A percentile compares a stretch with the other conserved stretches of the same genome.
phyloP scores from a whole-genome alignment of 306 rosid species.

The Pueraria montana region DNA sequence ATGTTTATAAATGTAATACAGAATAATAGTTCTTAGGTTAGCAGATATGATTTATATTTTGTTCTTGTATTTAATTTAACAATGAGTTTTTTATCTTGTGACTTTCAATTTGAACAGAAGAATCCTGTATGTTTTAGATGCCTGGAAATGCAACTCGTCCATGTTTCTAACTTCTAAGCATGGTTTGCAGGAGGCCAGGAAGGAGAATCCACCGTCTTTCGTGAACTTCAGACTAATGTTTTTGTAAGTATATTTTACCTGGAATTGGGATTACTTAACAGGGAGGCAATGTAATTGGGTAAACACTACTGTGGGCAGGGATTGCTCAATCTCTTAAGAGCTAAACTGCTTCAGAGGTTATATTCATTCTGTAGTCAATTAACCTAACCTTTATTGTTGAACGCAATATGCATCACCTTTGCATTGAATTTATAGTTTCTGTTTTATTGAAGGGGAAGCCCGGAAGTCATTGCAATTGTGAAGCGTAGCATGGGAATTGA shows the following conservation, averaged over 20 bases:
- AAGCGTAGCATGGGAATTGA: constrained; percentile 39
- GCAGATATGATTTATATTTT: background rate
- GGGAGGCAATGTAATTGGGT: background rate
- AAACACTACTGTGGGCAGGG: background rate
- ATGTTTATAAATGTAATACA: background rate
- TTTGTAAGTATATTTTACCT: constrained; percentile 19
- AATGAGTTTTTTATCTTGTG: background rate
- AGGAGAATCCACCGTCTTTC: constrained; percentile 16
- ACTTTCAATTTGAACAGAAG: constrained; percentile 29
- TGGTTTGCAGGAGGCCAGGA: constrained; percentile 32
- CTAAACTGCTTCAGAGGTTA: constrained; percentile 6
- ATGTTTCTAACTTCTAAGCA: constrained; percentile 37
- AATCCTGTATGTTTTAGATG: constrained; percentile 11
- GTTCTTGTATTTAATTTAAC: background rate
- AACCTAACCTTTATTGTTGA: background rate
- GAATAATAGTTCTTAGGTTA: background rate
- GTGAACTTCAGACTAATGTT: constrained; percentile 3
- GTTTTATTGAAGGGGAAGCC: constrained; percentile 21
- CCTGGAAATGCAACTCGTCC: constrained; percentile 33
- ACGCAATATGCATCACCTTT: background rate
- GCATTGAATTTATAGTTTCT: constrained; percentile 4
- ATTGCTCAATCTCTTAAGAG: background rate
- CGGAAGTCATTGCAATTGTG: constrained; percentile 38
- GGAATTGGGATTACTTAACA: constrained; percentile 3
- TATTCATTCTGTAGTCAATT: background rate